Base-by-base conservation (phyloP, 2,329 filamentous ascomycete species). In the Trichoderma polysporum region DNA sequence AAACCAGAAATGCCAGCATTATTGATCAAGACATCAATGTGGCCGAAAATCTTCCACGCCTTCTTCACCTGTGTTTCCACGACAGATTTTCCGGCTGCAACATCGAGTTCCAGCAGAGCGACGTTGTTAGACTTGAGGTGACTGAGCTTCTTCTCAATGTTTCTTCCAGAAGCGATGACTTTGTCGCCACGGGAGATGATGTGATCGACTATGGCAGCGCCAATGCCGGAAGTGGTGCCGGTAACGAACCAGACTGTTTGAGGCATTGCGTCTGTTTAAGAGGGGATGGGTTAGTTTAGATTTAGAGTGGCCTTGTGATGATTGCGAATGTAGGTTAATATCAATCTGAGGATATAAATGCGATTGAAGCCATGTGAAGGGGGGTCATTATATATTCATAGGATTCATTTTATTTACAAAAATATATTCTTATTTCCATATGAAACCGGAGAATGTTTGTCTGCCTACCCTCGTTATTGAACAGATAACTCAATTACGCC, bases 21-120 rank as follows among this genome's bases (percentile, higher is more conserved):
- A 66, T 79, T 78, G 17, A 78, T 68, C n/a, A 78, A 63, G 8
- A 78, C 69, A 37, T 79, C 76, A 17, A 79, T 74, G 4, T 69
- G 72, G 0, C 75, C 77, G 33, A 76, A 78, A 2, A 76, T 70
- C 1, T 50, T n/a, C 72, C 75, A 75, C 9, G 76, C 76, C 9
- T 73, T 54, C 8, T 73, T 53, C 1, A 77, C 60, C n/a, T 70
- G 62, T 19, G 49, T 39, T n/a, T 70, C 35, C n/a, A 79, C 70
- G 10, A 31, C 59, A 0, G 57, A n/a, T 6, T 50, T 59, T 10
- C 58, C 50, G 0, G 73, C 47, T 0, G 73, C 73, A 37, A 78
- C 71, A 54, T 79, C 78, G 0, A 79, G 72, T 29, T 78, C 73
- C 2, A 77, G 41, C 7, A 77, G 61, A 7, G 72, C 66, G 3